A percentile compares a stretch with the other conserved stretches of the same genome.
Conservation (phyloP, 2,329 filamentous ascomycete species). For the Venturia nashicola region DNA sequence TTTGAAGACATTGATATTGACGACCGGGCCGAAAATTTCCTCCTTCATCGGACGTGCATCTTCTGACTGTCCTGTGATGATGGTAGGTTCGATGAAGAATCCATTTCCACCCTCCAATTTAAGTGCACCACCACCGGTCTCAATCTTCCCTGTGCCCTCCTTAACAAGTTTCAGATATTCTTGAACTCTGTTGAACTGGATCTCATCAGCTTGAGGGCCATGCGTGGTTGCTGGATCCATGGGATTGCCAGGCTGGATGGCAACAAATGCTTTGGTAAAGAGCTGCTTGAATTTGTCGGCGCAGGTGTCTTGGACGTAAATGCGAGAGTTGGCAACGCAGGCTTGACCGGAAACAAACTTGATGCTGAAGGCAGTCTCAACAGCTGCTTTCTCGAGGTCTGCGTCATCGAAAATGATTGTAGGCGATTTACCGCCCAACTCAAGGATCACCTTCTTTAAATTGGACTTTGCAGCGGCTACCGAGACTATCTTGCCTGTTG, state of each 20-base stretch:
- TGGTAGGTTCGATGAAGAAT: slow-evolving; percentile 20
- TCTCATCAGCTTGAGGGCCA: slow-evolving; percentile 39
- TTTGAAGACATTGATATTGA: slow-evolving; percentile 20
- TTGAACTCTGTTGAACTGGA: slow-evolving; percentile 36
- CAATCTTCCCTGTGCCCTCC: slow-evolving; percentile 17
- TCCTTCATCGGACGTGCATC: slow-evolving; percentile 19
- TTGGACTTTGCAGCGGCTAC: slow-evolving; percentile 18
- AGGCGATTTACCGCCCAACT: slow-evolving; percentile 19
- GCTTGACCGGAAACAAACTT: slow-evolving; percentile 45
- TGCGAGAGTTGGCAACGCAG: slow-evolving; percentile 46
- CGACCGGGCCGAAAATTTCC: slow-evolving; percentile 23
- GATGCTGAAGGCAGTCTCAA: slow-evolving; percentile 33
- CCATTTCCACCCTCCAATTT: slow-evolving; percentile 19
- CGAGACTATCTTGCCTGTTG: slow-evolving; percentile 17
- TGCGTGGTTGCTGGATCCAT: slow-evolving; percentile 17
- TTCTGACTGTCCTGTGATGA: slow-evolving; percentile 20
- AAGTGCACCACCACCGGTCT: slow-evolving; percentile 20
- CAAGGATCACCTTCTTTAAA: slow-evolving; percentile 18
- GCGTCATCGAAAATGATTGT: slow-evolving; percentile 21
- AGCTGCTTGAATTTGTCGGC: slow-evolving; percentile 32
- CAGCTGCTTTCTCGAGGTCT: slow-evolving; percentile 20
- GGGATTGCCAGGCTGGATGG: slow-evolving; percentile 18
- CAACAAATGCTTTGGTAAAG: slow-evolving; percentile 23
- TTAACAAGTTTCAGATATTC: slow-evolving; percentile 28
- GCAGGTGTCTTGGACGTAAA: slow-evolving; percentile 44